Base-by-base conservation (phyloP, 345 rosid species). In the Brassica carinata region DNA sequence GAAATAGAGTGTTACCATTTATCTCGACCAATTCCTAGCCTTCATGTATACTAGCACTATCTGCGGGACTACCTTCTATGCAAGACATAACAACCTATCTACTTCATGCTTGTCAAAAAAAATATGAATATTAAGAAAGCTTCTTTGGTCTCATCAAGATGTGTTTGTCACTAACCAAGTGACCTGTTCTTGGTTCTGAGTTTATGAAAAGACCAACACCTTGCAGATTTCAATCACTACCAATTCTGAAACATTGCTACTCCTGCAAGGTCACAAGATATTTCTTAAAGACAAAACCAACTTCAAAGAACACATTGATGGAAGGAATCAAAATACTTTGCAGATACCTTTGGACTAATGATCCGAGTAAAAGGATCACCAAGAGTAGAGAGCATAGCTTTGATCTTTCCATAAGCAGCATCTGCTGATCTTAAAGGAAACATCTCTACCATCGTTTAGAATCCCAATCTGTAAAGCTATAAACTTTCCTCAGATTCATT, bases 311-410 rank as follows among this genome's bases (percentile, higher is more conserved):
- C 27, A 51, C 18, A 48, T 45, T 51, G 45, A 48, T 7, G 1
- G 38, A 55, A 29, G 2, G 23, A 55, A 8, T 55, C 30, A 62
- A 29, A 29, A 29, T 29, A 29, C 30, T 3, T 29, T 29, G 30
- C 30, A 29, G 30, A 48, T 40, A 94, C 98, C 94, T 92, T 94
- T 36, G 98, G 97, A 79, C 94, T 94, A 69, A 94, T 87, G 79
- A 94, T 89, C 53, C 98, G 88, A 72, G 98, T 94, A 71, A 90
- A 92, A 2, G 97, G 98, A 83, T 94, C 98, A 38, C 97, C 97
- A 23, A 94, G 98, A 51, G 97, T 89, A 61, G 98, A 90, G 76
- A 94, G 96, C 98, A 94, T 94, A 11, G 86, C 88, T 53, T 87
- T 87, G 69, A 94, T 83, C 83, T 89, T 92, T 34, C 77, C 85